Evolutionary conservation across 306 rosid genomes (phyloP).

Genomic region (Sindora glabra): DNA sequence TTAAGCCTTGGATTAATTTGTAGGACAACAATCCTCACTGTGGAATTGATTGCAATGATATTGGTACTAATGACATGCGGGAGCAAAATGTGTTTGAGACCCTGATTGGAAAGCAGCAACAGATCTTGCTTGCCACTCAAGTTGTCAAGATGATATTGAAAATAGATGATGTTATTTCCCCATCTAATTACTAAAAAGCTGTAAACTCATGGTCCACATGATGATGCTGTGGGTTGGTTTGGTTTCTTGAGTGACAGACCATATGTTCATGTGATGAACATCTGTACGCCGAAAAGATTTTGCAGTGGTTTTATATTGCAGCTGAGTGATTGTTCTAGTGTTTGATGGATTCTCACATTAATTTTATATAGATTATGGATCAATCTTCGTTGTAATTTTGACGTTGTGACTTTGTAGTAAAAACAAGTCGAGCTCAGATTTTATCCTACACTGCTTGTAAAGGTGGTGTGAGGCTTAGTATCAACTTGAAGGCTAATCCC

Average conservation of each 20-base stretch:
- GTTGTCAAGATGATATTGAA: constrained; percentile 96
- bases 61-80: constrained; percentile 89
- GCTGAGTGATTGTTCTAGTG: constrained; percentile 13
- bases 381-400: too few relatives aligned
- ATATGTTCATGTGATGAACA: constrained; percentile 8
- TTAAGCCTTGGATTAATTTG: constrained; percentile 12
- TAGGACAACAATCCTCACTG: constrained; percentile 71
- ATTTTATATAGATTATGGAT: not conserved
- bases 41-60: constrained; percentile 90
- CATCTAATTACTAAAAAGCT: constrained; percentile 45
- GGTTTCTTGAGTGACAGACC: constrained; percentile 14
- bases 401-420: too few relatives aligned
- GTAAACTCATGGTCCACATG: not conserved
- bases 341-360: constrained; percentile 1
- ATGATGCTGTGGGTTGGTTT: constrained; percentile 10
- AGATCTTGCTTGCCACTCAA: constrained; percentile 84
- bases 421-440: too few relatives aligned
- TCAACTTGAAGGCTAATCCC: too few relatives aligned
- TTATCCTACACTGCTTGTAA: too few relatives aligned
- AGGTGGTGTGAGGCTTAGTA: too few relatives aligned
- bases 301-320: constrained; percentile 25
- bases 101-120: constrained; percentile 94
- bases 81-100: constrained; percentile 90
- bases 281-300: constrained; percentile 30
- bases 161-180: constrained; percentile 89